Evolutionary conservation across 2,329 filamentous ascomycete genomes (phyloP), one percentile per base, ranked within the genome.

Genomic region (Colletotrichum gloeosporioides): DNA sequence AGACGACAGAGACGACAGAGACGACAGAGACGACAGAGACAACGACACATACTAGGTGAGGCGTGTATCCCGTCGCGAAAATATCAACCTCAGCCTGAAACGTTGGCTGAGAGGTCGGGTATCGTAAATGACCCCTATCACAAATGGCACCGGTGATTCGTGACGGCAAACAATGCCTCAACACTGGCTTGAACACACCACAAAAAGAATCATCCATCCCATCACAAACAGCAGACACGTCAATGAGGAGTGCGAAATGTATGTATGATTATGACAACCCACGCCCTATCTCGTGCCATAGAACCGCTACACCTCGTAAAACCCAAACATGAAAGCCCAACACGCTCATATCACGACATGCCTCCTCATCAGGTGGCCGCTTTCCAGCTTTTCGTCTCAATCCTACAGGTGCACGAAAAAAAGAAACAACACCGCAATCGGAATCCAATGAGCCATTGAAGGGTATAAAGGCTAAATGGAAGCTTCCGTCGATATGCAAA

Each of bases 271-370:
- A 70, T 73, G 66, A 31, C 57, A 57, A 27, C 44, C 29, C 31
- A 31, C 2, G 29, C 29, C 49, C 25, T 59, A n/a, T 61, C 13
- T n/a, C 32, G 29, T 61, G 53, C 36, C 57, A 73, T 22, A 29
- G n/a, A 63, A 34, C 66, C 71, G 71, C 57, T 64, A 61, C 39
- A 59, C 70, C 70, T 73, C 70, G 64, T 73, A 29, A 69, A 69
- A 34, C 25, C 55, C 66, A 22, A 44, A 39, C 32, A 69, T 44
- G 18, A 29, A 61, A 69, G 25, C 18, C 25, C 32, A 62, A 69
- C 29, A 70, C 66, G 66, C 66, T 73, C 71, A 55, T n/a, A 44
- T 73, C 57, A 57, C 66, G 39, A 34, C 36, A 44, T 64, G 39
- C 25, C 71, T 36, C 25, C 57, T n/a, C 57, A 25, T 36, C 25